These are phyloP conservation scores for Penicillium robsamsonii DNA, from an alignment of 495 filamentous ascomycete genomes.

Conservation along the genomic window DNA sequence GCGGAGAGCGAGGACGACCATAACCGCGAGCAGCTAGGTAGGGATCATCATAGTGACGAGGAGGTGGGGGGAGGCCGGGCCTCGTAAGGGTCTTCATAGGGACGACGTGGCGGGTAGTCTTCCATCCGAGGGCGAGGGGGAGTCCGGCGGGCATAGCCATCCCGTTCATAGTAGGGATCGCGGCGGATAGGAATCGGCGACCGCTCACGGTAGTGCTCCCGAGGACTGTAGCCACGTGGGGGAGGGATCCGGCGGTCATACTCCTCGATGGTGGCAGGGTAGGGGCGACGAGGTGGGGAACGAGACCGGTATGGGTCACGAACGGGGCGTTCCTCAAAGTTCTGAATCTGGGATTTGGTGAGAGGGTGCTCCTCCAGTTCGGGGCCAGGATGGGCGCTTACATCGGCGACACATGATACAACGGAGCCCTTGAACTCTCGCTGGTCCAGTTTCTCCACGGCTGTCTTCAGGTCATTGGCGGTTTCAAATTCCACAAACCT, in stretches of 20 bases:
- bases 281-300: conserved; percentile 65
- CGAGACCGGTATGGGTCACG: conserved; percentile 74
- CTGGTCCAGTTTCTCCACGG: conserved; percentile 88
- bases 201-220: conserved; percentile 83
- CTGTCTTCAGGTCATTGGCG: conserved; percentile 79
- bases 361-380: conserved; percentile 25
- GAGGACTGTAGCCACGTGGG: conserved; percentile 75
- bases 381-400: conserved; percentile 47
- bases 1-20: conserved; percentile 44
- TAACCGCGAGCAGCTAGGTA: conserved; percentile 45
- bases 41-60: conserved; percentile 47
- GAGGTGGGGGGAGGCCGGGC: conserved; percentile 41
- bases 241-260: conserved; percentile 75
- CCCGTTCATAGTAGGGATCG: conserved; percentile 76
- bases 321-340: conserved; percentile 61
- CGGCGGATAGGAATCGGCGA: conserved; percentile 69
- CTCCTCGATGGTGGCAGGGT: conserved; percentile 61
- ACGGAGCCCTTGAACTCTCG: conserved; percentile 85
- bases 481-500: conserved; percentile 99
- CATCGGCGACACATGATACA: conserved; percentile 82
- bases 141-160: conserved; percentile 64
- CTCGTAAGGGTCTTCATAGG: conserved; percentile 54
- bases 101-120: conserved; percentile 63
- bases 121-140: conserved; percentile 73
- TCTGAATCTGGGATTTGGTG: conserved; percentile 53